Evolutionary conservation across 1,139 yeast species (phyloP), one percentile per base, ranked within the genome.

Genomic region (Hyphopichia pseudoburtonii): DNA sequence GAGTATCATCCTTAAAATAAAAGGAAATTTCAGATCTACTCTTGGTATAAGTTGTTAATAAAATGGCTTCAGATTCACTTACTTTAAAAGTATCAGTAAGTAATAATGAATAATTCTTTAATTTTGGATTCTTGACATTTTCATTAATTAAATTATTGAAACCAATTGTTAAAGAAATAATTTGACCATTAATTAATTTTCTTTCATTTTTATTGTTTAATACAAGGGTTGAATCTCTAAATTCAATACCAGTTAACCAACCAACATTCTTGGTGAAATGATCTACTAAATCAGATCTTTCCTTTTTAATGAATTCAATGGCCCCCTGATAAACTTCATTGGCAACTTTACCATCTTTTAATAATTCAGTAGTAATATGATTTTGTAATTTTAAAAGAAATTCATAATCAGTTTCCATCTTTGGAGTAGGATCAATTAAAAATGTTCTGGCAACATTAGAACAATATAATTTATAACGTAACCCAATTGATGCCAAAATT

Each of bases 161-260:
- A 3, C 97, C 97, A 43, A 90, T 65, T 3, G 86, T 79, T 40
- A 92, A 64, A 32, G 88, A 82, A 40, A 89, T 73, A 12, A 89
- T 80, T 57, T 88, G 84, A 28, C 92, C 92, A 45, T 80, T 83
- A 41, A 73, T 73, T 41, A 92, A 66, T 21, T 61, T 65, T 48
- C 95, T 74, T 32, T 82, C 87, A 57, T 80, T 86, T 54, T 87
- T 90, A 19, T 76, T 70, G 52, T 86, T 87, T 41, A 92, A 67
- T 22, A 89, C 72, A 46, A 86, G 78, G 1, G 83, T 67, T 0
- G 92, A 76, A 57, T 90, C 97, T 60, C 96, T 78, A 56, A 87
- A 88, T 56, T 89, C 97, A 48, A 92, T 77, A 40, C 98, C 98
- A 45, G 86, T 82, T 41, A 88, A 72, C 78, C 95, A 87, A 38